Evolutionary conservation across 495 filamentous ascomycete genomes (phyloP).

Genomic region (Parachaetomium inaequale): DNA sequence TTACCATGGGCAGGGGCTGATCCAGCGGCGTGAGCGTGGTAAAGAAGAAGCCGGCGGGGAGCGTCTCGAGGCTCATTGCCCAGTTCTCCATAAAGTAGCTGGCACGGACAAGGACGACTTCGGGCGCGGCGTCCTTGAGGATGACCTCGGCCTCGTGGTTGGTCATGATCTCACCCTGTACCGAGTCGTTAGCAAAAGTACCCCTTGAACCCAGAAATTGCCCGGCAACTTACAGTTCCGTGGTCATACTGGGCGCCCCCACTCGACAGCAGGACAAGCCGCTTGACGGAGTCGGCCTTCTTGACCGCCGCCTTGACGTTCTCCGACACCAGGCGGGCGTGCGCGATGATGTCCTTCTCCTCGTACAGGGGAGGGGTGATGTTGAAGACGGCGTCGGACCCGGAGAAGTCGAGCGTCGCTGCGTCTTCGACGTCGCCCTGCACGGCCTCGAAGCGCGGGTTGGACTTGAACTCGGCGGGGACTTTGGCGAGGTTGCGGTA

Average conservation of each 20-base stretch:
- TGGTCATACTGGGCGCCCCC: slow-evolving; percentile 28
- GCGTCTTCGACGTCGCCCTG: slow-evolving; percentile 25
- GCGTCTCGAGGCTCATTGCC: slow-evolving; percentile 15
- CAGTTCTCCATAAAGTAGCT: slow-evolving; percentile 33
- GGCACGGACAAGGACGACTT: slow-evolving; percentile 27
- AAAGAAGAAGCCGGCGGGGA: slow-evolving; percentile 23
- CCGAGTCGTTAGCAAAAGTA: not conserved
- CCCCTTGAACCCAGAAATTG: not conserved
- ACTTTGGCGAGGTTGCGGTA: slow-evolving; percentile 26
- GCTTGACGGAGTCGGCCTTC: slow-evolving; percentile 21
- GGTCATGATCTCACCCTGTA: slow-evolving; percentile 27
- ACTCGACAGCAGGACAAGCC: slow-evolving; percentile 22
- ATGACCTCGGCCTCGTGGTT: slow-evolving; percentile 25
- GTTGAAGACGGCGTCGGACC: slow-evolving; percentile 21
- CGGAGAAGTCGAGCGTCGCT: slow-evolving; percentile 15
- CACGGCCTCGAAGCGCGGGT: slow-evolving; percentile 25
- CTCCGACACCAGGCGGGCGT: slow-evolving; percentile 17
- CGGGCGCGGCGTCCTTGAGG: slow-evolving; percentile 15
- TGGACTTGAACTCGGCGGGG: slow-evolving; percentile 21
- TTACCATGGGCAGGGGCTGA: slow-evolving; percentile 18
- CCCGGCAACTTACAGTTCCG: slow-evolving; percentile 16
- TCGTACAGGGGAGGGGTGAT: slow-evolving; percentile 24
- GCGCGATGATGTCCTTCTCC: slow-evolving; percentile 14
- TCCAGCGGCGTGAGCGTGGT: slow-evolving; percentile 24
- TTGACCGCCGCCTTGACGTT: slow-evolving; percentile 24